Evolutionary conservation across 805 yeast species (phyloP).

Genomic region (Saturnispora bothae): DNA sequence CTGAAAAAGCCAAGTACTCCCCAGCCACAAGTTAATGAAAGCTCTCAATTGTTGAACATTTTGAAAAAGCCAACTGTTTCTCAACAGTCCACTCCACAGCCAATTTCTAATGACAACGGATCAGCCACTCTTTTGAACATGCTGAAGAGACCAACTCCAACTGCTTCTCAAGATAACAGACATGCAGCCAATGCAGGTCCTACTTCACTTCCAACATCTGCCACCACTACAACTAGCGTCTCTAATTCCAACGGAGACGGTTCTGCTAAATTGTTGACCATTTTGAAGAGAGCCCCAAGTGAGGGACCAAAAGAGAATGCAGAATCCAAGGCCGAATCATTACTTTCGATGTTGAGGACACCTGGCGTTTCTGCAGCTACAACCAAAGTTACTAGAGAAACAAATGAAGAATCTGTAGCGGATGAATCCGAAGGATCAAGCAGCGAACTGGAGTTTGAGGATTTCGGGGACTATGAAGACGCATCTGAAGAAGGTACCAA

Average conservation of each 20-base stretch:
- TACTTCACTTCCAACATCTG: too few species aligned
- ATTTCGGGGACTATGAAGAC: constrained; percentile 13
- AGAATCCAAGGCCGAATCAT: too few species aligned
- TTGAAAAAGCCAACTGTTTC: too few species aligned
- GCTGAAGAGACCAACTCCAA: constrained; percentile 5
- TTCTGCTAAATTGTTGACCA: constrained; percentile 1
- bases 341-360: too few species aligned
- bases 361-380: too few species aligned
- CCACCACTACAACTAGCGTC: too few species aligned
- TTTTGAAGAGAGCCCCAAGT: constrained; percentile 6
- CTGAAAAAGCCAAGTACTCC: too few species aligned
- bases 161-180: not conserved
- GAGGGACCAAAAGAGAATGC: too few species aligned
- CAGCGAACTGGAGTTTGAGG: constrained; percentile 15
- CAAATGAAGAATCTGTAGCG: constrained; percentile 6
- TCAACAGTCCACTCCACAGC: too few species aligned
- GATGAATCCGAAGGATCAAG: constrained; percentile 15
- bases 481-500: constrained; percentile 12
- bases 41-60: constrained; percentile 2
- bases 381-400: too few species aligned
- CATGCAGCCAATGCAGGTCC: too few species aligned
- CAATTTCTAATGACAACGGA: not conserved
- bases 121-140: constrained; percentile 1
- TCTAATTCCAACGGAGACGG: not conserved
- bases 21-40: too few species aligned